Base-by-base conservation (phyloP, 352 stramenopile genomes). In the Pythium oligandrum region DNA sequence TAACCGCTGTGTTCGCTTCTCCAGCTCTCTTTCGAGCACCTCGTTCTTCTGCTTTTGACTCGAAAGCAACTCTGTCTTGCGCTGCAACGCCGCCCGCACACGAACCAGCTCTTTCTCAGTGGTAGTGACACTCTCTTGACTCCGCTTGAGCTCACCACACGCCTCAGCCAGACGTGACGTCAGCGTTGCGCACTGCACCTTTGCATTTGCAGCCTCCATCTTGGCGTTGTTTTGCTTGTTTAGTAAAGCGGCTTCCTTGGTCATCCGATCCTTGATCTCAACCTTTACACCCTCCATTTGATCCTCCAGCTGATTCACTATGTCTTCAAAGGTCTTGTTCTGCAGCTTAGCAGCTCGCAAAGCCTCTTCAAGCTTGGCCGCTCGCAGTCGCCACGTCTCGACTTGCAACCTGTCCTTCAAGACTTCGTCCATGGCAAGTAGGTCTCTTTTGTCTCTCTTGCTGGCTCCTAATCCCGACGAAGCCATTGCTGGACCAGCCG, bases 261-360 rank as follows among this genome's bases (percentile, higher is more conserved):
- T 40, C 49, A 78, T 61, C 12, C 73, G 61, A 4, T 59, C 50
- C 34, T 66, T 59, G 40, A 83, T 42, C 40, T 79, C 65, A 17
- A 57, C 40, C n/a, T 61, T 76, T 26, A 78, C 49, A 17, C 56
- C 63, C 5, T 53, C 56, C 60, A 78, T 68, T 8, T 80, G 50
- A 36, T 70, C 3, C 53, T 86, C 70, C 11, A 86, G 50, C 12
- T 69, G 55, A 3, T 58, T 48, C 4, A 73, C 57, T 11, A 64
- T 71, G 37, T 82, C 72, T 53, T 83, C 68, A 34, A 87, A 82
- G 2, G 60, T 72, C 9, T 79, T 68, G 44, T 73, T 82, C 42
- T 71, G 70, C 12, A 73, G 44, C 7, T 54, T 68, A 3, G 59
- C 55, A 8, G 60, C 67, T 11, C 61, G 59, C 11, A 87, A 48